phyloP scores from a whole-genome alignment of 352 stramenopile genomes.

The Achlya hypogyna region DNA sequence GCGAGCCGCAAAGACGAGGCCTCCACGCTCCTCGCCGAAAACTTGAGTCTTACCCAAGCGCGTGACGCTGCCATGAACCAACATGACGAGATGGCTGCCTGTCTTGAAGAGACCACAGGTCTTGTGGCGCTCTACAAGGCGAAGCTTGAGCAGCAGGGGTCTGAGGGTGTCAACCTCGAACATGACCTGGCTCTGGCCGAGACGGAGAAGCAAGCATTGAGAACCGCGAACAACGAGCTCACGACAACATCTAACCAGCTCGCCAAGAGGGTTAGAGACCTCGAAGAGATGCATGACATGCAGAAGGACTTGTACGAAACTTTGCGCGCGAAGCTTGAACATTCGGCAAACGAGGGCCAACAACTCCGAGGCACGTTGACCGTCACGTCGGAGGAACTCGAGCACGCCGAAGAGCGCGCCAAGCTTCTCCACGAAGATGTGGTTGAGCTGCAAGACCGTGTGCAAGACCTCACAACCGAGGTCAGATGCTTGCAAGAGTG shows the following conservation, averaged over 20 bases:
- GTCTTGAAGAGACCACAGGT: not conserved
- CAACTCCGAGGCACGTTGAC: not conserved
- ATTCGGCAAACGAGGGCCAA: not conserved
- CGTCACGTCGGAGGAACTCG: not conserved
- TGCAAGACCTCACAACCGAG: not conserved
- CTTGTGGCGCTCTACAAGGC: not conserved
- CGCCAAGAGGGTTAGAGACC: too few relatives aligned
- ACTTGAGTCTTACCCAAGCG: not conserved
- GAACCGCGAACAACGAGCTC: not conserved
- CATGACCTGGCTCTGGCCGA: not conserved
- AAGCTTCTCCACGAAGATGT: not conserved
- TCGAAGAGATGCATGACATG: not conserved
- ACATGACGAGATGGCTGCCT: not conserved
- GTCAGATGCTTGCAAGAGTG: not conserved
- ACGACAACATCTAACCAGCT: too few relatives aligned
- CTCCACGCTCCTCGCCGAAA: too few relatives aligned
- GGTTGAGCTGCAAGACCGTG: not conserved
- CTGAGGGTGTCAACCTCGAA: not conserved
- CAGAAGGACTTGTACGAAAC: not conserved
- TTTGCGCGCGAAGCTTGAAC: not conserved
- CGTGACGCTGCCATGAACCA: not conserved
- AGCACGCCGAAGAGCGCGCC: not conserved
- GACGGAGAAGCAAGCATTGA: not conserved
- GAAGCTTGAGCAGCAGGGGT: not conserved
- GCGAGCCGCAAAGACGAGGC: too few relatives aligned